Evolutionary conservation across 371 early-diverging fungal genomes (phyloP).

Genomic region (Mortierella sp.): DNA sequence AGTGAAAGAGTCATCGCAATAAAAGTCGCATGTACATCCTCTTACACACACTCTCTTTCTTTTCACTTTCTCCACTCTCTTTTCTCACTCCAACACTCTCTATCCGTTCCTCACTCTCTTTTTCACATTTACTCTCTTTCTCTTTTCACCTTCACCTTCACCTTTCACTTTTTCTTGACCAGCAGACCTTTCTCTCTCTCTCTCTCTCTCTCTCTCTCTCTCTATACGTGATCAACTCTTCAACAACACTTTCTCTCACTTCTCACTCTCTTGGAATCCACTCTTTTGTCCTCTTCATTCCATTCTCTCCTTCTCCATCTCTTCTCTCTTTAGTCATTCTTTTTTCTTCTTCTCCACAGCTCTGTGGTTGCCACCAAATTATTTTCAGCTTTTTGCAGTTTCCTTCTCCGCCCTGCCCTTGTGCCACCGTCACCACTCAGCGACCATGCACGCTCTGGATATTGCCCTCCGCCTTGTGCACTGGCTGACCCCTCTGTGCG

Average conservation of each 20-base stretch:
- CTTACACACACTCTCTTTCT: neutral
- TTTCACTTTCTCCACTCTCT: neutral
- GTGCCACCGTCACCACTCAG: too few relatives aligned
- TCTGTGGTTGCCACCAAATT: too few relatives aligned
- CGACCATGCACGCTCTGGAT: too few relatives aligned
- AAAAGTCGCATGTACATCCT: neutral
- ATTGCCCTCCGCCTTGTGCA: neutral
- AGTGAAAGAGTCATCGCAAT: too few relatives aligned
- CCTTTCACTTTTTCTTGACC: neutral
- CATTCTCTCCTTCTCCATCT: too few relatives aligned
- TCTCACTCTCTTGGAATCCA: neutral
- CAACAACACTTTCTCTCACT: neutral
- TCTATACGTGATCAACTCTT: too few relatives aligned
- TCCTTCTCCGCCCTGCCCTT: too few relatives aligned
- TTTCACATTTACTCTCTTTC: neutral
- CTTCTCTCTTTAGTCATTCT: too few relatives aligned
- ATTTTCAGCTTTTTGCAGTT: too few relatives aligned
- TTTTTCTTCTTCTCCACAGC: neutral
- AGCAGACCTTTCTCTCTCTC: neutral
- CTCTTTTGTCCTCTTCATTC: too few relatives aligned
- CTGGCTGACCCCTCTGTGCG: constrained; percentile 5
- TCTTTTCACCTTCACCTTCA: too few relatives aligned
- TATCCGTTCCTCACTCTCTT: too few relatives aligned
- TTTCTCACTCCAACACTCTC: neutral
- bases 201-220: neutral